Base-by-base conservation (phyloP, 176 grass and related monocot genomes). In the Cymbopogon citratus region DNA sequence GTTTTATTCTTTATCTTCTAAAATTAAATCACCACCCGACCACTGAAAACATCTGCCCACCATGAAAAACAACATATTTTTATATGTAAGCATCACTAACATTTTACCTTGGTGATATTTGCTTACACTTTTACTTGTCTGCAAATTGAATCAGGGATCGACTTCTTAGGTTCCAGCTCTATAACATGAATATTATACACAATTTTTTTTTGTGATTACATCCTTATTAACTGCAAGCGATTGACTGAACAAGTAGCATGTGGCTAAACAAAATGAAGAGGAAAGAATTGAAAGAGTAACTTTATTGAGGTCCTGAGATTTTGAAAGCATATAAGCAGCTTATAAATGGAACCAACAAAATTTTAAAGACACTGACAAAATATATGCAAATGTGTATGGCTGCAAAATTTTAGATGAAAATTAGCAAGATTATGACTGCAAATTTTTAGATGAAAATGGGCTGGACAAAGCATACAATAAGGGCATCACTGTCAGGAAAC, bases 51-150 rank as follows among this genome's bases (percentile, higher is more conserved):
- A n/a, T n/a, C n/a, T n/a, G n/a, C n/a, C n/a, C n/a, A n/a, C n/a
- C n/a, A n/a, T n/a, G n/a, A n/a, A n/a, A n/a, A n/a, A n/a, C n/a
- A n/a, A n/a, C n/a, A n/a, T n/a, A n/a, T n/a, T 64, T 91, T 92
- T 98, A 62, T 94, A 98, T 12, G 95, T 98, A 26, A 98, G 31
- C 86, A 98, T 89, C 81, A 92, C 90, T 90, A 63, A 91, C 92
- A n/a, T 67, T 94, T 98, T 68, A 85, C 88, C 41, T 87, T 85
- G 23, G 95, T 94, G 57, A 98, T 80, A 73, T 94, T 91, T 46
- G 92, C 95, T 82, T 94, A 81, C 29, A 92, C 95, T 88, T 91
- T 94, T 74, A 92, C 95, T 83, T 94, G 86, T 81, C 81, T 92
- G 26, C 94, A 87, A 80, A 98, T 91, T 12, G 81, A 85, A 65